Percentiles rank a stretch among this genome's conserved stretches.
These are phyloP conservation scores for Iberis pinnata DNA, from an alignment of 345 rosid genomes.

Conservation along the genomic window DNA sequence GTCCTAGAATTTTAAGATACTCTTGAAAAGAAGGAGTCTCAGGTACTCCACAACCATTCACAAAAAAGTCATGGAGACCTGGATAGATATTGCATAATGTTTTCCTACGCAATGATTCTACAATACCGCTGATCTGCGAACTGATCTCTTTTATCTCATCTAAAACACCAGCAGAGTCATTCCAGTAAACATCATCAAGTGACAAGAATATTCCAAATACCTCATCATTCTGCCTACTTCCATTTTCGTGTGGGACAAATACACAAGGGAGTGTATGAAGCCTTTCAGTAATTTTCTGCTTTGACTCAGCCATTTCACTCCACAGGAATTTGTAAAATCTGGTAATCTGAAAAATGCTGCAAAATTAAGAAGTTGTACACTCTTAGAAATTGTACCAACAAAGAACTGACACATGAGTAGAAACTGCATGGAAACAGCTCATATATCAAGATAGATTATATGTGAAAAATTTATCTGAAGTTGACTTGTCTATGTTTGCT, in stretches of 20 bases:
- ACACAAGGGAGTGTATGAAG: constrained; percentile 48
- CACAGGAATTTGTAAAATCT: constrained; percentile 65
- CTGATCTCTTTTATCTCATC: constrained; percentile 43
- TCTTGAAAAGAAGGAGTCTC: constrained; percentile 56
- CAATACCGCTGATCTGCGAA: constrained; percentile 29
- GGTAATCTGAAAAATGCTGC: constrained; percentile 73
- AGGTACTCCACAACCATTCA: constrained; percentile 58
- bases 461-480: constrained; percentile 6
- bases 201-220: constrained; percentile 57
- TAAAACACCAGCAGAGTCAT: constrained; percentile 62
- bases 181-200: constrained; percentile 68
- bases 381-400: constrained; percentile 12
- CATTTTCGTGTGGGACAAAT: constrained; percentile 57
- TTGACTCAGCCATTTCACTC: constrained; percentile 54
- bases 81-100: constrained; percentile 63
- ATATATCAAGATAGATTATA: not conserved
- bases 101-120: constrained; percentile 40
- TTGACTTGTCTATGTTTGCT: no score
- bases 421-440: constrained; percentile 3
- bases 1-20: constrained; percentile 56
- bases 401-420: constrained; percentile 13
- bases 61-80: constrained; percentile 79
- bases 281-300: constrained; percentile 43
- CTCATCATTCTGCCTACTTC: constrained; percentile 40
- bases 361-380: constrained; percentile 20